These are phyloP conservation scores for Eucalyptus fibrosa DNA, from an alignment of 345 rosid genomes.

Conservation along the genomic window DNA sequence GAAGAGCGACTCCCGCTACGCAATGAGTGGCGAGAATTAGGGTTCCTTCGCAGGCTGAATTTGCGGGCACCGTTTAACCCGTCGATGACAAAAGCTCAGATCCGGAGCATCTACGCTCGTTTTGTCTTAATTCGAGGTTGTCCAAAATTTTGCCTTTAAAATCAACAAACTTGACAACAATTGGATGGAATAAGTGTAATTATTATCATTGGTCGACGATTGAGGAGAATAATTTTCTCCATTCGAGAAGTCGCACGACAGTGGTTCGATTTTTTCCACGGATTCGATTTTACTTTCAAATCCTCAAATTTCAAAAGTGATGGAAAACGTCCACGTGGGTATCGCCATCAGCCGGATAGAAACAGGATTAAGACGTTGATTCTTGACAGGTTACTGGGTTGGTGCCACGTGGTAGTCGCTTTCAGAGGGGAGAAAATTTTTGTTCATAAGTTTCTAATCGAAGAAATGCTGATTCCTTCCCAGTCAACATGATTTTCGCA, in stretches of 20 bases:
- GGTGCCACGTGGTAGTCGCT: background rate
- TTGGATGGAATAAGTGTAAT: background rate
- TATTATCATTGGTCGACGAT: background rate
- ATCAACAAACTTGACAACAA: background rate
- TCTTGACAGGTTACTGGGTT: background rate
- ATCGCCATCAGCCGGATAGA: background rate
- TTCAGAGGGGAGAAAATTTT: background rate
- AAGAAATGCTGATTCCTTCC: background rate
- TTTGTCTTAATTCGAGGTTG: background rate
- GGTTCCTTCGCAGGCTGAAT: background rate
- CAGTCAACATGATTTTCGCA: background rate
- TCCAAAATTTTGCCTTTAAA: background rate
- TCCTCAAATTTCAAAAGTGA: background rate
- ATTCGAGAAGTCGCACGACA: background rate
- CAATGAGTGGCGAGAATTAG: background rate
- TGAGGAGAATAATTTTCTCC: background rate
- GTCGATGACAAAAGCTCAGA: background rate
- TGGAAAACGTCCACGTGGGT: background rate
- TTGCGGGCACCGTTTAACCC: background rate
- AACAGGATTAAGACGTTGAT: background rate
- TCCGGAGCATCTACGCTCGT: background rate
- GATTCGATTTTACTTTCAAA: background rate
- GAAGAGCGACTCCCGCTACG: background rate
- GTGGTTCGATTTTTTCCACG: background rate
- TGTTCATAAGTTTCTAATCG: background rate